These are phyloP conservation scores for Lentinula sp. DNA, from an alignment of 768 basidiomycete genomes.

Conservation along the genomic window DNA sequence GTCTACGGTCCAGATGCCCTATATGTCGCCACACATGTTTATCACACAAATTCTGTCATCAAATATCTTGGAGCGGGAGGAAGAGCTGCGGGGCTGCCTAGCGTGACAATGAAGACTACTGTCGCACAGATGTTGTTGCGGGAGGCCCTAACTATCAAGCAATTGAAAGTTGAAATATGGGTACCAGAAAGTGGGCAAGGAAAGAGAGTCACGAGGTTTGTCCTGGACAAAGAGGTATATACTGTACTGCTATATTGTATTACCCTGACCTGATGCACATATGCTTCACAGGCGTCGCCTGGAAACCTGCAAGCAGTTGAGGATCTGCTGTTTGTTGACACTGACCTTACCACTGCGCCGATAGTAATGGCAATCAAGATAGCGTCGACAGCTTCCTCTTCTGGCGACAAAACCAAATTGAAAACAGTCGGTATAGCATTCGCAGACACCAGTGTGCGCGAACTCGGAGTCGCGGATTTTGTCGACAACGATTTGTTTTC, in stretches of 20 bases:
- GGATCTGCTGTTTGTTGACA: constrained; percentile 78
- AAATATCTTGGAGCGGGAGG: constrained; percentile 79
- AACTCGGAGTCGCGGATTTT: constrained; percentile 87
- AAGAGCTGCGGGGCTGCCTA: constrained; percentile 56
- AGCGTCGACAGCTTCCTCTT: constrained; percentile 38
- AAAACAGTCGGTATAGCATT: constrained; percentile 85
- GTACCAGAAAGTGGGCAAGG: constrained; percentile 63
- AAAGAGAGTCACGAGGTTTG: constrained; percentile 73
- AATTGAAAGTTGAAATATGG: constrained; percentile 93
- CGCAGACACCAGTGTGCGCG: constrained; percentile 80
- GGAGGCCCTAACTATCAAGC: constrained; percentile 85
- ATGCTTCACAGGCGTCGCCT: constrained; percentile 35
- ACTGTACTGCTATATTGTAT: constrained; percentile 8
- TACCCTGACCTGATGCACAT: not conserved
- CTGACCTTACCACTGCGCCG: constrained; percentile 77
- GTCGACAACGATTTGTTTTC: constrained; percentile 94
- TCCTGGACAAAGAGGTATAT: constrained; percentile 72
- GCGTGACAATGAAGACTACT: constrained; percentile 68
- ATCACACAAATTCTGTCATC: constrained; percentile 85
- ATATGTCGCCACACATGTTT: constrained; percentile 81
- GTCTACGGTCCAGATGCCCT: constrained; percentile 84
- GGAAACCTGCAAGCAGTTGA: constrained; percentile 73
- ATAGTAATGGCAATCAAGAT: constrained; percentile 88
- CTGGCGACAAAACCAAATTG: constrained; percentile 50
- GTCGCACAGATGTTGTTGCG: constrained; percentile 80